Base-by-base conservation (phyloP, 2,329 filamentous ascomycete species). In the Fusarium haematococcum region DNA sequence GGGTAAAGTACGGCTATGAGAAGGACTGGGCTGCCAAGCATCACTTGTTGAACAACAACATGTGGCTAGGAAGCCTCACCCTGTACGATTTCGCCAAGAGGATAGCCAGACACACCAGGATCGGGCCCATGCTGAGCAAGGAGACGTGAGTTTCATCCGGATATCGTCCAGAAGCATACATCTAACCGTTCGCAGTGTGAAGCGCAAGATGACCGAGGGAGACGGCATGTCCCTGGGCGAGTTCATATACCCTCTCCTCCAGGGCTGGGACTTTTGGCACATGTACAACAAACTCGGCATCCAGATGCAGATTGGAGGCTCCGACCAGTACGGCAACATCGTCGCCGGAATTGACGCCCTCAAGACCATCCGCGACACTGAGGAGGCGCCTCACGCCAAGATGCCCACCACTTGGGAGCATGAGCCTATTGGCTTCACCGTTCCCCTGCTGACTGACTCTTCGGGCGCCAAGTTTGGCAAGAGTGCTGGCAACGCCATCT, bases 261-360 rank as follows among this genome's bases (percentile, higher is more conserved):
- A 99, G 81, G 95, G 93, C 25, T 98, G 95, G 93, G 97, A 99
- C 82, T 99, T 95, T 90, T 98, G 94, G 94, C 88, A 94, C 76
- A 89, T 98, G 85, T 97, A 94, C 83, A 82, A 78, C 70, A 88
- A 90, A 56, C 87, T 88, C 27, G 89, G 89, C 57, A 88, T 95
- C 11, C 92, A 95, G 80, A 89, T 98, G 81, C 95, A 99, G 84
- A 94, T 99, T 62, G 97, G 97, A 67, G 97, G 97, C 43, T 95
- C 95, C 8, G 97, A 99, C 81, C 97, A 99, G 84, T 98, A 93
- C 81, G 97, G 97, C 72, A 99, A 99, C 83, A 98, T 99, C 74
- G 89, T 97, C 32, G 92, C 95, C 14, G 97, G 97, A 58, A 92
- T 97, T 79, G 94, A 98, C 69, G 90, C 93, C 4, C 89, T 98